Percentiles rank a stretch among this genome's conserved stretches.
Evolutionary conservation across 192 early-diverging fungal genomes (phyloP).

Genomic region (Coemansia sp.): DNA sequence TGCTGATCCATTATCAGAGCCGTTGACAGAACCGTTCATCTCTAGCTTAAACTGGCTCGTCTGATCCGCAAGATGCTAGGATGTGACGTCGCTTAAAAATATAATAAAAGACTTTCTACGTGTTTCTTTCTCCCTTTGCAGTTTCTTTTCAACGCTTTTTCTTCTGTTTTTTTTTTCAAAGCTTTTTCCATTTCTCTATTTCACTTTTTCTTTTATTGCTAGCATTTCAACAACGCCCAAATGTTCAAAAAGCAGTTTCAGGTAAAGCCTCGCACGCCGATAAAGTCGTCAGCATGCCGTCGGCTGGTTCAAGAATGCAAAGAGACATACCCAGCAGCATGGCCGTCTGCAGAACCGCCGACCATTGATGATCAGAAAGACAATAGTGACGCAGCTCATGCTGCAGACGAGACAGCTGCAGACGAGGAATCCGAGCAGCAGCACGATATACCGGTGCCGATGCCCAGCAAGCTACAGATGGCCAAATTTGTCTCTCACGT

Average conservation of each 20-base stretch:
- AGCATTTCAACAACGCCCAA: background rate
- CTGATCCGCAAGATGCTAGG: no score
- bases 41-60: no score
- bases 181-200: background rate
- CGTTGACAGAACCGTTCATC: no score
- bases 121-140: no score
- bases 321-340: slow-evolving; percentile 45
- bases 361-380: slow-evolving; percentile 33
- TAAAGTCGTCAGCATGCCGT: slow-evolving; percentile 69
- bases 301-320: slow-evolving; percentile 65
- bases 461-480: slow-evolving; percentile 60
- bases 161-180: background rate
- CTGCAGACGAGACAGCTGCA: slow-evolving; percentile 32
- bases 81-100: no score
- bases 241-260: slow-evolving; percentile 80
- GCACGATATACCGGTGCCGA: slow-evolving; percentile 1
- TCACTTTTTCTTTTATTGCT: background rate
- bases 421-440: background rate
- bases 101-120: no score
- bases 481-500: slow-evolving; percentile 69
- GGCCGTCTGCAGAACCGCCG: slow-evolving; percentile 13
- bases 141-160: background rate
- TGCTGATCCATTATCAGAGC: no score
- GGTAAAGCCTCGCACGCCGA: slow-evolving; percentile 66
- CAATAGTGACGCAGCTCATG: slow-evolving; percentile 7